Evolutionary conservation across 139 green algal genomes (phyloP), one percentile per base, ranked within the genome.

Genomic region (Prasinococcaceae sp.): DNA sequence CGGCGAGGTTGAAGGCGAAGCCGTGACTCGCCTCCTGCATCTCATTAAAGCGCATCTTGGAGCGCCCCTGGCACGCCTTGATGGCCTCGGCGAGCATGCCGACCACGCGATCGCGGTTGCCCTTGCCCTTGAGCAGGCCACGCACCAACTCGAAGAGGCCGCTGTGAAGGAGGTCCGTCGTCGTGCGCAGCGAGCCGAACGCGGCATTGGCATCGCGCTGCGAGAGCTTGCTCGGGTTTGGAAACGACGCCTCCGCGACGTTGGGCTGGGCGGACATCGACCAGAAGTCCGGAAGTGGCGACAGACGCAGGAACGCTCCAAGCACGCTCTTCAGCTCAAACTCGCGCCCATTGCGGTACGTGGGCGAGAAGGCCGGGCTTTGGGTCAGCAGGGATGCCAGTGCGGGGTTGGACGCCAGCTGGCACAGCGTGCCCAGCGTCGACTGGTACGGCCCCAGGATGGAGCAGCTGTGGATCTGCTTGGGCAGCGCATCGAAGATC

Each of bases 1-100:
- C 66, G 2, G 66, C 49, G 24, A 95, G 56, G 71, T 93, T 96
- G 22, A 82, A 32, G 37, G 87, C 81, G 55, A 90, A 90, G 38
- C 82, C 83, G 47, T 95, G 63, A 10, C 39, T 60, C 17, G 51
- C 50, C 23, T 55, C 23, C 35, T 22, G 14, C 30, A 3, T 12
- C 14, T 46, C 20, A 19, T 66, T 24, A 22, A 69, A 56, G 42
- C 73, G 68, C 80, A 94, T 86, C 70, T 94, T 92, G 26, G 29
- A 42, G 10, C 87, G 73, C 47, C 82, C 86, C 17, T n/a, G 37
- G 72, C 95, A 96, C 49, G 51, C 57, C 20, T 81, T 56, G 23
- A 94, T 58, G 2, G 61, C 73, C 0, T 16, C 44, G 0, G 62
- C 78, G 33, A 95, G 58, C 82, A 80, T 96, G n/a, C 40, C 17